Percentiles rank a stretch among this genome's conserved stretches.
phyloP scores from a whole-genome alignment of 495 filamentous ascomycete genomes.

The Penicilliopsis zonata region DNA sequence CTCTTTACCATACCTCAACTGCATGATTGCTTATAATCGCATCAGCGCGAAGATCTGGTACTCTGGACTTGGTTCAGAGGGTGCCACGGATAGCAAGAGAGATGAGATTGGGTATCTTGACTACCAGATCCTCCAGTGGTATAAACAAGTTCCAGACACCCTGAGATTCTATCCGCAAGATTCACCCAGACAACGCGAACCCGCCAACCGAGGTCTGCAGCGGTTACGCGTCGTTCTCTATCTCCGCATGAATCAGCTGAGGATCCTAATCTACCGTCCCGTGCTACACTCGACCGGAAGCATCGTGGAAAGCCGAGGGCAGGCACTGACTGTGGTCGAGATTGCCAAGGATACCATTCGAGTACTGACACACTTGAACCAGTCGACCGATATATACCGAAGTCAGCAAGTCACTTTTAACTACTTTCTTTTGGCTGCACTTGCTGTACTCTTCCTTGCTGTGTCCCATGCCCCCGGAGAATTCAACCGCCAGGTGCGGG shows the following conservation, averaged over 20 bases:
- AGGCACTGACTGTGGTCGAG: conserved; percentile 60
- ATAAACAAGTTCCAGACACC: conserved; percentile 45
- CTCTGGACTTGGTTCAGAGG: conserved; percentile 38
- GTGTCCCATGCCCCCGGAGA: conserved; percentile 69
- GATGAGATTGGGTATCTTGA: conserved; percentile 67
- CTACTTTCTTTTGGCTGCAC: conserved; percentile 71
- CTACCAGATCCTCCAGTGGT: conserved; percentile 69
- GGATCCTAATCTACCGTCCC: conserved; percentile 71
- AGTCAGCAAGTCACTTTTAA: conserved; percentile 75
- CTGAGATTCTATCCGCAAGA: conserved; percentile 48
- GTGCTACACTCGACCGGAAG: conserved; percentile 65
- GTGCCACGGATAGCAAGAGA: conserved; percentile 39
- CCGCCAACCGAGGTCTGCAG: conserved; percentile 32
- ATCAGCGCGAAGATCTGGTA: conserved; percentile 74
- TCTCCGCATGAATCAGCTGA: conserved; percentile 69
- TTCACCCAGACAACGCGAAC: conserved; percentile 27
- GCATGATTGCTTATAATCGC: conserved; percentile 67
- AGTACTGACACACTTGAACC: conserved; percentile 61
- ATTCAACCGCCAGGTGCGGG: conserved; percentile 61
- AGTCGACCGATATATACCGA: conserved; percentile 69
- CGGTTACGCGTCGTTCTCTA: conserved; percentile 45
- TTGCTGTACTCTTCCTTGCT: conserved; percentile 73
- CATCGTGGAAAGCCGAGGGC: conserved; percentile 57
- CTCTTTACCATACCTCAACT: conserved; percentile 53
- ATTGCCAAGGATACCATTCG: conserved; percentile 73